Evolutionary conservation across 2,329 filamentous ascomycete genomes (phyloP).

Genomic region (Tricladium varicosporioides): DNA sequence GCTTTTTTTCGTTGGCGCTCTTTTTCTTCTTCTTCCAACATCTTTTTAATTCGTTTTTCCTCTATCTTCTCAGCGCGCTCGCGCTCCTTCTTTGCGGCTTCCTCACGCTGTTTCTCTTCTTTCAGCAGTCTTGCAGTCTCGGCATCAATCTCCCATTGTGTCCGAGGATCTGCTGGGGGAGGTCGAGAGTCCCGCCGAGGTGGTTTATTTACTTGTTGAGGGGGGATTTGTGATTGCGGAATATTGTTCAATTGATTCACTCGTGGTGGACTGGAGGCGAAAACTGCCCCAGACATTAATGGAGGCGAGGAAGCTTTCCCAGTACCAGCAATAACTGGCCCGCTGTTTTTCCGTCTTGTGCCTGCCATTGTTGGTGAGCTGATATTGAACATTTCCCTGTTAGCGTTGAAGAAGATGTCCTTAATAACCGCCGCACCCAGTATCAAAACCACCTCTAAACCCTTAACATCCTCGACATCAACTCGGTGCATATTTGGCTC

Average conservation of each 20-base stretch:
- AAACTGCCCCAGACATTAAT: conserved; percentile 29
- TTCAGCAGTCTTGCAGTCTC: conserved; percentile 73
- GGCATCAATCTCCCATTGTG: conserved; percentile 56
- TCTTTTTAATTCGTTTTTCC: conserved; percentile 58
- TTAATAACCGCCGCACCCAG: conserved; percentile 62
- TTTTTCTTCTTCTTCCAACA: conserved; percentile 65
- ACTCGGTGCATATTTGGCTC: conserved; percentile 88
- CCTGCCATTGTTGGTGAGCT: conserved; percentile 39
- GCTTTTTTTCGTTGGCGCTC: conserved; percentile 55
- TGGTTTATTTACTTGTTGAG: conserved; percentile 13
- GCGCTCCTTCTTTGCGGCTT: conserved; percentile 40
- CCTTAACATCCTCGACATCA: conserved; percentile 91
- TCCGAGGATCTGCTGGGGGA: conserved; percentile 30
- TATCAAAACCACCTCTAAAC: conserved; percentile 78
- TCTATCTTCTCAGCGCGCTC: conserved; percentile 55
- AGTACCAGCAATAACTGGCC: conserved; percentile 25
- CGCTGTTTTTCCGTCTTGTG: conserved; percentile 30
- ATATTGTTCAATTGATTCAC: conserved; percentile 15
- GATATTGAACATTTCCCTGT: conserved; percentile 78
- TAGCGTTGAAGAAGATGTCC: conserved; percentile 62
- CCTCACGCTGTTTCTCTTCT: conserved; percentile 18
- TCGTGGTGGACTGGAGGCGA: conserved; percentile 8
- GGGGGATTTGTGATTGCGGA: conserved; percentile 24
- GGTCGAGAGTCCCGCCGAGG: conserved; percentile 11
- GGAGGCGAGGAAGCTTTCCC: conserved; percentile 16